Evolutionary conservation across 164 flowering plant genomes (phyloP).

Genomic region (Santalum album): DNA sequence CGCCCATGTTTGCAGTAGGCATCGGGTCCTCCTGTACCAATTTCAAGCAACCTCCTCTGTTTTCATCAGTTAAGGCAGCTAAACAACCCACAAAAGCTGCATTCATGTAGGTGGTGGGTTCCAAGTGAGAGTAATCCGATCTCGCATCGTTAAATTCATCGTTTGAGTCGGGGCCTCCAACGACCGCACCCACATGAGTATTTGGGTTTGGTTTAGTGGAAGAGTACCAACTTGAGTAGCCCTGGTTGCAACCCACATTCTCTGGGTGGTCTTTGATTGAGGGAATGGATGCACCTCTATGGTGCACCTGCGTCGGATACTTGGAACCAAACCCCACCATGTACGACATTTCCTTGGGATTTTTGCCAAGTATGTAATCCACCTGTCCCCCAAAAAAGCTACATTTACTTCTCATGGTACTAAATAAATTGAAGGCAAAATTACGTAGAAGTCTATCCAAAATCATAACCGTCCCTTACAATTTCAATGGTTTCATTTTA

Average conservation of each 20-base stretch:
- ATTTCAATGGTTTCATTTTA: too few species aligned
- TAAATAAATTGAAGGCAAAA: background rate
- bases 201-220: slow-evolving; percentile 46
- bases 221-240: slow-evolving; percentile 31
- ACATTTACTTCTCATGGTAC: too few species aligned
- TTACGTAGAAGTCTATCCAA: too few species aligned
- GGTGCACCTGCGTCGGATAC: slow-evolving; percentile 54
- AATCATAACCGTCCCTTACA: too few species aligned
- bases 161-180: slow-evolving; percentile 63
- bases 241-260: slow-evolving; percentile 54
- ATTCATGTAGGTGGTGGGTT: slow-evolving; percentile 72
- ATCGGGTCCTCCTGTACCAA: slow-evolving; percentile 3
- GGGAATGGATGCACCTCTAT: slow-evolving; percentile 70
- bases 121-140: slow-evolving; percentile 47
- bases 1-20: too few species aligned
- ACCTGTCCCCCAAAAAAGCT: slow-evolving; percentile 30
- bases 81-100: slow-evolving; percentile 66
- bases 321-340: slow-evolving; percentile 70
- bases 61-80: slow-evolving; percentile 33
- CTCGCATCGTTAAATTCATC: slow-evolving; percentile 53
- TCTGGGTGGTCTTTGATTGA: slow-evolving; percentile 34
- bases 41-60: slow-evolving; percentile 6
- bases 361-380: slow-evolving; percentile 69
- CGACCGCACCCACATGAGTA: slow-evolving; percentile 62
- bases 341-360: slow-evolving; percentile 70